Conservation (phyloP, 345 rosid genomes). For the Populus nigra region DNA sequence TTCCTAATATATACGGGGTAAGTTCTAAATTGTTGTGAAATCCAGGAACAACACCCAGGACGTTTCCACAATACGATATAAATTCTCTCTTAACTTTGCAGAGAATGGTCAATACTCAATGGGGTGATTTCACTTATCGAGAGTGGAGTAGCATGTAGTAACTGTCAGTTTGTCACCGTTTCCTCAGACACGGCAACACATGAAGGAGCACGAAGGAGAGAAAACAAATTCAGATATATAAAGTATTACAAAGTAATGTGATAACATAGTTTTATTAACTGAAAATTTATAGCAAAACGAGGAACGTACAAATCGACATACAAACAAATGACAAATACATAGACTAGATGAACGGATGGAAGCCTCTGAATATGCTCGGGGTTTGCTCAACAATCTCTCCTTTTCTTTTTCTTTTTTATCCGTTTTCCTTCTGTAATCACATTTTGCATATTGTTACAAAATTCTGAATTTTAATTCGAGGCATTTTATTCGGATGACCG, state of each 20-base stretch:
- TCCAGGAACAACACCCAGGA: background rate
- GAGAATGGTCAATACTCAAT: background rate
- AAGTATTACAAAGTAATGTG: background rate
- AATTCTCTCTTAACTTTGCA: background rate
- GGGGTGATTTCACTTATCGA: background rate
- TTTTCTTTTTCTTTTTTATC: background rate
- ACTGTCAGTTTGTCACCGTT: conserved; percentile 7
- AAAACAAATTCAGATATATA: background rate
- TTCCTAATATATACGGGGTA: background rate
- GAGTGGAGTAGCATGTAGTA: conserved; percentile 7
- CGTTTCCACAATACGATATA: background rate
- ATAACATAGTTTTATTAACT: background rate
- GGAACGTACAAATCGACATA: background rate
- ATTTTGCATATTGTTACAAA: too few relatives aligned
- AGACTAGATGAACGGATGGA: background rate
- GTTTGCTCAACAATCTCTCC: background rate
- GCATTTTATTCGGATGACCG: too few relatives aligned
- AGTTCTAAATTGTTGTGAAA: conserved; percentile 15
- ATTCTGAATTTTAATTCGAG: background rate
- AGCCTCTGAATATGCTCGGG: background rate
- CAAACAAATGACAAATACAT: background rate
- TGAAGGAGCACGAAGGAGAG: conserved; percentile 4
- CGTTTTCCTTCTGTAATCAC: too few relatives aligned
- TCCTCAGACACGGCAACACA: conserved; percentile 20
- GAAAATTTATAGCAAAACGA: background rate